These are phyloP conservation scores for Psophocarpus tetragonolobus DNA, from an alignment of 306 rosid species.

Conservation along the genomic window DNA sequence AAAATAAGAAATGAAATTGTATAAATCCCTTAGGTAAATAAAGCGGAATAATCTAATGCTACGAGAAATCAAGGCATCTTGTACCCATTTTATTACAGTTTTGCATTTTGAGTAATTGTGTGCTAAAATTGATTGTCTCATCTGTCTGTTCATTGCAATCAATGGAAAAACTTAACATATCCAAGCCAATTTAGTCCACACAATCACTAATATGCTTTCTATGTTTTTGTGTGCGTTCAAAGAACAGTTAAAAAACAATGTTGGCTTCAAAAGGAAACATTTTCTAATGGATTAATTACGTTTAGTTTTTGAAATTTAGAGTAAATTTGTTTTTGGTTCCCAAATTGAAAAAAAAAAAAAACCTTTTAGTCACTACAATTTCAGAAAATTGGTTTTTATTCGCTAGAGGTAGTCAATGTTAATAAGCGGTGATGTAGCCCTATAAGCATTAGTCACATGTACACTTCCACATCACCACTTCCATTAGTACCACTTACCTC, in stretches of 20 bases:
- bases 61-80: not conserved
- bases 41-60: not conserved
- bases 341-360: too few species aligned
- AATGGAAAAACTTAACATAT: not conserved
- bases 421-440: too few species aligned
- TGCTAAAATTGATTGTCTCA: not conserved
- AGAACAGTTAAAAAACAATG: constrained; percentile 7
- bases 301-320: too few species aligned
- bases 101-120: not conserved
- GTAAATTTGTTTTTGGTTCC: too few species aligned
- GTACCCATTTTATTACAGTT: not conserved
- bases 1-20: constrained; percentile 18
- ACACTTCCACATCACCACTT: too few species aligned
- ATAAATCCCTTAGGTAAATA: not conserved
- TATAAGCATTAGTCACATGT: too few species aligned
- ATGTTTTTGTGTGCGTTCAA: not conserved
- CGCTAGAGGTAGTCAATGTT: too few species aligned
- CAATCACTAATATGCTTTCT: not conserved
- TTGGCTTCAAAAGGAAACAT: not conserved
- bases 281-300: too few species aligned
- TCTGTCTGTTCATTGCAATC: not conserved
- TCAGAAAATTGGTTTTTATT: too few species aligned
- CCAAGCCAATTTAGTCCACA: not conserved
- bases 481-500: too few species aligned
- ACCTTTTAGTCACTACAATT: too few species aligned